phyloP scores from a whole-genome alignment of 108 stramenopile species.

The Nitzschia palea region DNA sequence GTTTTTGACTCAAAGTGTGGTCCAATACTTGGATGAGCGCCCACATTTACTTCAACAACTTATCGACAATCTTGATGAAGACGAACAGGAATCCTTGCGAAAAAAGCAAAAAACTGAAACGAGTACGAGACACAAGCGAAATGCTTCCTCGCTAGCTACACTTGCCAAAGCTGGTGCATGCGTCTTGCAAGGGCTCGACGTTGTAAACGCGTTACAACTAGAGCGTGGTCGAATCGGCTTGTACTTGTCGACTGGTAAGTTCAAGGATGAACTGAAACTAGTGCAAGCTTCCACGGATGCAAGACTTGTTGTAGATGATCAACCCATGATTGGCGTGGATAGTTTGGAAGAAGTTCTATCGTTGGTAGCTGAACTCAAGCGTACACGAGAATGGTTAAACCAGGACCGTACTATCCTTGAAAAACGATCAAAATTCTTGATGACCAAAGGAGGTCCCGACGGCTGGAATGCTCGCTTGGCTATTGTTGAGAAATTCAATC shows the following conservation, averaged over 20 bases:
- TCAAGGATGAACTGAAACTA: background rate
- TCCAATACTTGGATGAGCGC: slow-evolving; percentile 24
- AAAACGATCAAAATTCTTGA: background rate
- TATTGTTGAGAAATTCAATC: slow-evolving; percentile 19
- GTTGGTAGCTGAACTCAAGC: slow-evolving; percentile 18
- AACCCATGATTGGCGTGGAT: background rate
- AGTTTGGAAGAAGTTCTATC: slow-evolving; percentile 16
- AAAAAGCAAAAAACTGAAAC: background rate
- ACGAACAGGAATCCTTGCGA: background rate
- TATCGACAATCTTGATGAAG: slow-evolving; percentile 19
- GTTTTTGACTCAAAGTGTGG: slow-evolving; percentile 26
- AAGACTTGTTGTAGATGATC: background rate
- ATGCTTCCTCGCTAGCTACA: background rate
- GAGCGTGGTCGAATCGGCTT: slow-evolving; percentile 25
- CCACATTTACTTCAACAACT: slow-evolving; percentile 26
- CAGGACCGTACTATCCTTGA: slow-evolving; percentile 13
- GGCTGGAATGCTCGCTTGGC: slow-evolving; percentile 23
- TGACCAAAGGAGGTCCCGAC: background rate
- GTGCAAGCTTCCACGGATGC: slow-evolving; percentile 25
- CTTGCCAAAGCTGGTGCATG: slow-evolving; percentile 3
- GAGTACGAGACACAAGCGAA: background rate
- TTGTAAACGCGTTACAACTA: slow-evolving; percentile 18
- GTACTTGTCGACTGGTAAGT: slow-evolving; percentile 13
- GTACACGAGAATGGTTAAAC: slow-evolving; percentile 6
- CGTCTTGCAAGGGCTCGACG: slow-evolving; percentile 23